phyloP scores from a whole-genome alignment of 371 early-diverging fungal genomes.

The Syncephalis fuscata region DNA sequence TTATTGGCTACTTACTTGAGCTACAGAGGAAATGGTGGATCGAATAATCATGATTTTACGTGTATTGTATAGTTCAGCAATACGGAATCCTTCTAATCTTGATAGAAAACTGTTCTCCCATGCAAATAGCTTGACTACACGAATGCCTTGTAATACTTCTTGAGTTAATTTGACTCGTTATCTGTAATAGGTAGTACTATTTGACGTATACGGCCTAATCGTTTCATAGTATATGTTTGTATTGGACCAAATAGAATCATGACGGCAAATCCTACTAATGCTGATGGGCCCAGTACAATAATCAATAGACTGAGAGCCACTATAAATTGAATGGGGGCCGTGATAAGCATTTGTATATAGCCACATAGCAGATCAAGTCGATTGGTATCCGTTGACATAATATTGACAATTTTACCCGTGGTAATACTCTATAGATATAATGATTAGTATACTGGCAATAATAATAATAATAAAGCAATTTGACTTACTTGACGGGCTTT shows the following conservation, averaged over 20 bases:
- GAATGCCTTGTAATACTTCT: conserved; percentile 20
- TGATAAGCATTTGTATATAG: conserved; percentile 27
- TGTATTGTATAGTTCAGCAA: conserved; percentile 26
- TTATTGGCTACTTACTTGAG: neutral
- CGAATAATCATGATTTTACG: conserved; percentile 15
- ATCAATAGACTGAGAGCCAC: conserved; percentile 26
- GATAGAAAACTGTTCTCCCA: conserved; percentile 31
- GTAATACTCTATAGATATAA: conserved; percentile 6
- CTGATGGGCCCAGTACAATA: conserved; percentile 24
- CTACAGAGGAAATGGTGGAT: conserved; percentile 15
- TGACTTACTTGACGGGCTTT: conserved; percentile 18
- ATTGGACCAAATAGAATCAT: conserved; percentile 14
- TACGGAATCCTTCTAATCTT: conserved; percentile 33
- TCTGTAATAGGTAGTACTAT: conserved; percentile 19
- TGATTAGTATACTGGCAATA: too few species aligned
- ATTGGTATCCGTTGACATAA: conserved; percentile 54
- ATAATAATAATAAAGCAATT: too few species aligned
- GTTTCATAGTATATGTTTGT: conserved; percentile 13
- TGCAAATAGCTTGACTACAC: conserved; percentile 29
- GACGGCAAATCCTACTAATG: conserved; percentile 32
- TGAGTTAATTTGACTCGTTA: conserved; percentile 17
- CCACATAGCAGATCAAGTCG: conserved; percentile 25
- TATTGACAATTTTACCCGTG: conserved; percentile 48
- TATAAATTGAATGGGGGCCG: conserved; percentile 20
- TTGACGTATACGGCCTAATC: conserved; percentile 11